Evolutionary conservation across 2,329 filamentous ascomycete species (phyloP).

Genomic region (Trichoderma brevicompactum): DNA sequence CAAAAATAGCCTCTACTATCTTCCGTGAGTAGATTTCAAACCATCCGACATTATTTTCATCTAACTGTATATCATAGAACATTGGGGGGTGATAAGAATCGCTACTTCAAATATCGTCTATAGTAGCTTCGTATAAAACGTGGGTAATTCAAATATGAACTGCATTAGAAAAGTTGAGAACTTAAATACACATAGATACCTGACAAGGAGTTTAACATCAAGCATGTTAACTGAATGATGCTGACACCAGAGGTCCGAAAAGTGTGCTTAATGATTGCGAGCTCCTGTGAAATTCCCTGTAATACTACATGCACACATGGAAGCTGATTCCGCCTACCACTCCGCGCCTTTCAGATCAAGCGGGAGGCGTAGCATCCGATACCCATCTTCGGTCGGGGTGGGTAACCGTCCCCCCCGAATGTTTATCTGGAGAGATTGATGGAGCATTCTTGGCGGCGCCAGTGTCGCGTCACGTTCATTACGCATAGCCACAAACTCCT

Average conservation of each 20-base stretch:
- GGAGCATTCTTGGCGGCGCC: conserved; percentile 52
- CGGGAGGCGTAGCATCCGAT: conserved; percentile 45
- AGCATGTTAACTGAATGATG: too few relatives aligned
- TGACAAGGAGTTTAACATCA: too few relatives aligned
- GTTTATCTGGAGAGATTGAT: conserved; percentile 58
- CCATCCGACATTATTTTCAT: too few relatives aligned
- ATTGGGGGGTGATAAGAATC: too few relatives aligned
- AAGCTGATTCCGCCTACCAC: conserved; percentile 2
- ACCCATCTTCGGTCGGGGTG: conserved; percentile 35
- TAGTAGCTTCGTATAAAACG: neutral
- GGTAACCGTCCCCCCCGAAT: conserved; percentile 55
- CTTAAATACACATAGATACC: too few relatives aligned
- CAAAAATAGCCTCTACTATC: too few relatives aligned
- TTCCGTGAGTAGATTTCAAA: too few relatives aligned
- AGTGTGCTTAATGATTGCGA: too few relatives aligned
- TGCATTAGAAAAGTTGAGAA: neutral
- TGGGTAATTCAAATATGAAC: neutral
- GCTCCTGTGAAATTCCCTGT: too few relatives aligned
- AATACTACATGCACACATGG: neutral
- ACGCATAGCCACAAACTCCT: conserved; percentile 52
- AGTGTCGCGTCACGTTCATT: conserved; percentile 49
- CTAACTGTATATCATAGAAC: too few relatives aligned
- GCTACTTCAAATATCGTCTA: neutral
- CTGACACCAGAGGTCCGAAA: too few relatives aligned
- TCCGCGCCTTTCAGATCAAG: conserved; percentile 35